Percentiles rank a stretch among this genome's conserved stretches.
These are phyloP conservation scores for Fraxinus quadrangulata DNA, from an alignment of 257 asterid genomes.

Conservation along the genomic window DNA sequence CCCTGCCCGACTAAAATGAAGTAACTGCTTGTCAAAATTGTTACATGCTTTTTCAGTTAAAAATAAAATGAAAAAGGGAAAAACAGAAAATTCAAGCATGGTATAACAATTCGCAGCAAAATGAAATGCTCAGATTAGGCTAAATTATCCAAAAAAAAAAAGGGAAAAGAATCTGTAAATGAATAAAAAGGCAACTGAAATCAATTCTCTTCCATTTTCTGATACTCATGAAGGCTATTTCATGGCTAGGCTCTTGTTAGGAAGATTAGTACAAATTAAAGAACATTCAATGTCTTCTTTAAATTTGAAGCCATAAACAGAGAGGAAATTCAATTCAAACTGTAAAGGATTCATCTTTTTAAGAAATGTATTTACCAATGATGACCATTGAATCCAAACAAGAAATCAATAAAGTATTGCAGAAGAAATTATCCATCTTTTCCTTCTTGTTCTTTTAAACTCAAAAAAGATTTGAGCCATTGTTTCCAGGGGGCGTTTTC, in stretches of 20 bases:
- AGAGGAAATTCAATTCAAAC: neutral
- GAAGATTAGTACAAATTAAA: neutral
- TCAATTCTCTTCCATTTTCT: neutral
- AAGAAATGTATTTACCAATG: neutral
- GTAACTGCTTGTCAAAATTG: no score
- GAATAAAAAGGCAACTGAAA: neutral
- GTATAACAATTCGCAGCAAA: neutral
- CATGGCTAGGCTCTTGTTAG: neutral
- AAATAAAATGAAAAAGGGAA: no score
- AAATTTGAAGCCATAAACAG: neutral
- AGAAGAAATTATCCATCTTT: constrained; percentile 39
- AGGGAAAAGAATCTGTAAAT: neutral
- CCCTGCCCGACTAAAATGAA: no score
- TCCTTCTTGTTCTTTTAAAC: constrained; percentile 51
- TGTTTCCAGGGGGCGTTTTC: constrained; percentile 85
- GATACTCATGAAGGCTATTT: neutral
- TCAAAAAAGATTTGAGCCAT: constrained; percentile 52
- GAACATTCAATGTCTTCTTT: neutral
- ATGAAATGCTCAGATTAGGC: neutral
- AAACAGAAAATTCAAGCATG: neutral
- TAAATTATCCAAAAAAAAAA: neutral
- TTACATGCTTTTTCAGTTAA: no score
- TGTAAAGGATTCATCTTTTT: neutral
- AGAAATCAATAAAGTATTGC: neutral
- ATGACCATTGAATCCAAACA: neutral